Base-by-base conservation (phyloP, 768 basidiomycete genomes). In the Astraeus odoratus region DNA sequence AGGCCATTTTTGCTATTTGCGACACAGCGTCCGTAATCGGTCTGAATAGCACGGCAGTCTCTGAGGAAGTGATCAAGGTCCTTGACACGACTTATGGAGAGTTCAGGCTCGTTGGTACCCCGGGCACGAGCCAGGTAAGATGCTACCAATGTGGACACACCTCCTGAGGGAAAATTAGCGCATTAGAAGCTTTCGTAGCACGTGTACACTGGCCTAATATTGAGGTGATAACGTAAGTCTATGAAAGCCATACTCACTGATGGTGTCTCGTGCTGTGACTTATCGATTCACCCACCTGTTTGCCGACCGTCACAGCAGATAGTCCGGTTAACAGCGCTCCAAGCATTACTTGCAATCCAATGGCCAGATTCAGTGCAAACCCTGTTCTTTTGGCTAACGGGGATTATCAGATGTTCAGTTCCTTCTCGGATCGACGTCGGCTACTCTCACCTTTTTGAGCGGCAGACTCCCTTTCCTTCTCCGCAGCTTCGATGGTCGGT, bases 401-500 rank as follows among this genome's bases (percentile, higher is more conserved):
- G n/a, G n/a, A n/a, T 16, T 16, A 44, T 22, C 9, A 25, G 16
- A 31, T 13, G 5, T 15, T 35, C 19, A 25, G 13, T 20, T 18
- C 19, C 9, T 18, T 13, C 9, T 8, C 27, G 13, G 19, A 33
- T 36, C 22, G 30, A 19, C 3, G 19, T 16, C 16, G 10, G 8
- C 13, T 7, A 31, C 26, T 26, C 42, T 57, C 60, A 43, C 75
- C 78, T 60, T 73, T 74, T 20, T 57, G 35, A 0, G 65, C 63
- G 42, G 69, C 75, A 44, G 73, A 76, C 15, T 58, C 59, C 39
- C 67, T 68, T 51, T 77, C 72, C 0, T 34, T 13, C 23, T 58
- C 57, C 3, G 81, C 81, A 1, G 61, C 60, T 0, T 61, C 39
- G 5, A 81, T 50, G 0, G 80, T 81, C 4, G 75, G 75, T 23